Base-by-base conservation (phyloP, 1,139 yeast species). In the Ogataea hybrid region DNA sequence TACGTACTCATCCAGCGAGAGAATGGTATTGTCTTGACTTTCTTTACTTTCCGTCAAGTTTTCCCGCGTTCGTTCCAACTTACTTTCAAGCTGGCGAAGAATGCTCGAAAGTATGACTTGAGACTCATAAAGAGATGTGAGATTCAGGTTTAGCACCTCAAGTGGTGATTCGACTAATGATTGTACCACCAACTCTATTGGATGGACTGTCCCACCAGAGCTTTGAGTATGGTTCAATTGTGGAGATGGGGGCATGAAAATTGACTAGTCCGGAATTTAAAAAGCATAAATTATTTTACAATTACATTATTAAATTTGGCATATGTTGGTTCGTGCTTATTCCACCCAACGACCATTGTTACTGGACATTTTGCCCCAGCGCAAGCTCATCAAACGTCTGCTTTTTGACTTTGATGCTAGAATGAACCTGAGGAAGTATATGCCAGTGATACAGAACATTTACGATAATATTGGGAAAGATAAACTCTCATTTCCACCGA, bases 371-470 rank as follows among this genome's bases (percentile, higher is more conserved):
- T 70, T 84, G 7, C 92, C 92, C 6, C 67, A 73, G 22, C 77
- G 76, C 57, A 73, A 75, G 46, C 64, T 74, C 16, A 61, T 83
- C 41, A 82, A 81, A 48, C 64, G 78, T 39, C 68, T 81, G 17
- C 65, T 84, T 3, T 84, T 83, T 55, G 90, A 84, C 56, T 67
- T 77, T 45, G 85, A 83, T 58, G 71, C 84, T 37, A 63, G 78
- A 35, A 66, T 79, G 29, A 67, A 79, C 2, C 79, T 75, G 51
- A 61, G 63, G 12, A 79, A 77, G 54, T 70, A 80, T 39, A 56
- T 79, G 34, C 81, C 82, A 0, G 70, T 78, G 0, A 70, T 79
- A 42, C 68, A 73, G 46, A 48, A 69, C 0, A 62, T 83, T 6
- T 84, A 83, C 56, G 58, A 66, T 18, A 59, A 68, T 21, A 49